These are phyloP conservation scores for Boletus barrowsii DNA, from an alignment of 768 basidiomycete species.

Conservation along the genomic window DNA sequence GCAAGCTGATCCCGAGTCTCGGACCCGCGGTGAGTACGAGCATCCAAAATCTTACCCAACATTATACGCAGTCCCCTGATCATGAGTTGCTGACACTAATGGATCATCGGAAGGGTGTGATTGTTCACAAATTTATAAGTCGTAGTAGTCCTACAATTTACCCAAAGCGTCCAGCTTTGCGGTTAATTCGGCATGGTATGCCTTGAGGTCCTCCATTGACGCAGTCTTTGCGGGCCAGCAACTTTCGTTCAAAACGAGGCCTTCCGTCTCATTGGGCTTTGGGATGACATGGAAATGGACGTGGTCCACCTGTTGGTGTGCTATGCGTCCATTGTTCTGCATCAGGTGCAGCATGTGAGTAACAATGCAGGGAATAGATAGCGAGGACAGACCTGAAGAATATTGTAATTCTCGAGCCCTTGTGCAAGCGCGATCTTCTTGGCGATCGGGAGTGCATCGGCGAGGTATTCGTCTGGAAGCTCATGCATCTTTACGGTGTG, in stretches of 20 bases:
- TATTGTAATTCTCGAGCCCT: conserved; percentile 77
- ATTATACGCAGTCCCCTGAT: too few relatives aligned
- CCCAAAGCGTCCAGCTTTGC: conserved; percentile 13
- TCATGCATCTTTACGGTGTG: conserved; percentile 86
- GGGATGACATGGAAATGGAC: conserved; percentile 96
- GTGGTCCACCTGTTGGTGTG: conserved; percentile 74
- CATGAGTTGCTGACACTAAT: too few relatives aligned
- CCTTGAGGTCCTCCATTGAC: conserved; percentile 21
- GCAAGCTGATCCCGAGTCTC: too few relatives aligned
- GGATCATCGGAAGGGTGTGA: too few relatives aligned
- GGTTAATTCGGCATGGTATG: conserved; percentile 18
- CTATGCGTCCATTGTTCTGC: conserved; percentile 68
- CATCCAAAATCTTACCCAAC: too few relatives aligned
- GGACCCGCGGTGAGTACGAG: too few relatives aligned
- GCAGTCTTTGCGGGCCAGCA: conserved; percentile 50
- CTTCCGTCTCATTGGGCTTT: conserved; percentile 70
- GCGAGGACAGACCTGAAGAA: conserved; percentile 54
- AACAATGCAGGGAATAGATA: too few relatives aligned
- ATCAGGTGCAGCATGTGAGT: not conserved
- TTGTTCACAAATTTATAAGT: not conserved
- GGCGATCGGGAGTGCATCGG: conserved; percentile 72
- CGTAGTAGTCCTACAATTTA: conserved; percentile 13
- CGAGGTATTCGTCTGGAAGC: conserved; percentile 80
- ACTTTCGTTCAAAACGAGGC: conserved; percentile 56
- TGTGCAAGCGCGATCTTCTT: conserved; percentile 86